These are phyloP conservation scores for Alternaria sp. DNA, from an alignment of 2,329 filamentous ascomycete species.

Conservation along the genomic window DNA sequence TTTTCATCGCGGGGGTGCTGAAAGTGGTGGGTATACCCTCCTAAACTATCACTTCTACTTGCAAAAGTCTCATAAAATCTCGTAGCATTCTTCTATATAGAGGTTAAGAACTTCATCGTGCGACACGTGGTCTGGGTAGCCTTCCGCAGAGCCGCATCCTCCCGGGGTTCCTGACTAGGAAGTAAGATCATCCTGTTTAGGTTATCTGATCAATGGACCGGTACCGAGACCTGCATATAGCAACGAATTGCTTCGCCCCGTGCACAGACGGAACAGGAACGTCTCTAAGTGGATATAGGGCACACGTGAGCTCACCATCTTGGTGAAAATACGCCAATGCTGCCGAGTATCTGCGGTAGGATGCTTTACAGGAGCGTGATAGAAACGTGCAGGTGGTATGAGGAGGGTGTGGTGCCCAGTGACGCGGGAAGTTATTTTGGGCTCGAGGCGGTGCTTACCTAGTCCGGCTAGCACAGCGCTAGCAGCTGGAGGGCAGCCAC, in stretches of 20 bases:
- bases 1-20: background rate
- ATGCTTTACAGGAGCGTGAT: background rate
- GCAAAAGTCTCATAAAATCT: too few species aligned
- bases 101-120: background rate
- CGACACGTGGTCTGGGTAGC: background rate
- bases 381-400: background rate
- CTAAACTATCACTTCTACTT: background rate
- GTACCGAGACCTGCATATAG: conserved; percentile 1
- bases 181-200: background rate
- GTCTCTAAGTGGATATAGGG: background rate
- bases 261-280: background rate
- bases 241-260: background rate
- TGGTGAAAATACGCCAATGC: background rate
- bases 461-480: background rate
- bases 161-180: background rate
- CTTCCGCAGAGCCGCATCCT: conserved; percentile 1
- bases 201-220: conserved; percentile 1
- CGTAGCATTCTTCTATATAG: too few species aligned
- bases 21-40: background rate
- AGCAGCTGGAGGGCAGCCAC: background rate
- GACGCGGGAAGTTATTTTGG: conserved; percentile 2
- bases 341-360: background rate
- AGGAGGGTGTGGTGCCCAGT: conserved; percentile 2
- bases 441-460: conserved; percentile 2
- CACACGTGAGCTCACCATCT: background rate